These are phyloP conservation scores for Hura crepitans DNA, from an alignment of 441 rosid genomes.

Conservation along the genomic window DNA sequence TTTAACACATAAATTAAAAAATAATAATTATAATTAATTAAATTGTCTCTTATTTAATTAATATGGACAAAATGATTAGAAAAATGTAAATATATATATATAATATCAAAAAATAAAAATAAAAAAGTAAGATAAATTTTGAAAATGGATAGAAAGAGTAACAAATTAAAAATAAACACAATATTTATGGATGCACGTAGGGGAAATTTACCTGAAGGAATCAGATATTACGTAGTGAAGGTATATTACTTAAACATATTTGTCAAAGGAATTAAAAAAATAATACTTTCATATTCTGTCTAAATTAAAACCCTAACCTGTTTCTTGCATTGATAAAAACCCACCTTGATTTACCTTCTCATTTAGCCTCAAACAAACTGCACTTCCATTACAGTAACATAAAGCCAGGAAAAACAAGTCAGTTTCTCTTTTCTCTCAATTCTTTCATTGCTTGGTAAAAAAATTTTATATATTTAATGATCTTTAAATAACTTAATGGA, in stretches of 20 bases:
- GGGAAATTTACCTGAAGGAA: neutral
- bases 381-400: too few relatives aligned
- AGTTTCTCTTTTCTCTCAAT: neutral
- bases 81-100: too few relatives aligned
- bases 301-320: neutral
- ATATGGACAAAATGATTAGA: too few relatives aligned
- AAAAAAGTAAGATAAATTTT: neutral
- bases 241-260: neutral
- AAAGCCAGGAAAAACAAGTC: neutral
- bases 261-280: neutral
- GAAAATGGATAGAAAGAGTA: neutral
- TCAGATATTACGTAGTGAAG: neutral
- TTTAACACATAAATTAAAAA: too few relatives aligned
- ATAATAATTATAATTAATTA: too few relatives aligned
- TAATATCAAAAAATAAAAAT: too few relatives aligned
- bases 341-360: neutral
- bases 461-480: too few relatives aligned
- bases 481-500: too few relatives aligned
- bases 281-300: neutral
- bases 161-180: neutral
- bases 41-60: too few relatives aligned
- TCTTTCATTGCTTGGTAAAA: too few relatives aligned
- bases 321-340: neutral
- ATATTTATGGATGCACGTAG: neutral
- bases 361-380: neutral